Conservation (phyloP, 805 yeast species). For the Candida golubevii region DNA sequence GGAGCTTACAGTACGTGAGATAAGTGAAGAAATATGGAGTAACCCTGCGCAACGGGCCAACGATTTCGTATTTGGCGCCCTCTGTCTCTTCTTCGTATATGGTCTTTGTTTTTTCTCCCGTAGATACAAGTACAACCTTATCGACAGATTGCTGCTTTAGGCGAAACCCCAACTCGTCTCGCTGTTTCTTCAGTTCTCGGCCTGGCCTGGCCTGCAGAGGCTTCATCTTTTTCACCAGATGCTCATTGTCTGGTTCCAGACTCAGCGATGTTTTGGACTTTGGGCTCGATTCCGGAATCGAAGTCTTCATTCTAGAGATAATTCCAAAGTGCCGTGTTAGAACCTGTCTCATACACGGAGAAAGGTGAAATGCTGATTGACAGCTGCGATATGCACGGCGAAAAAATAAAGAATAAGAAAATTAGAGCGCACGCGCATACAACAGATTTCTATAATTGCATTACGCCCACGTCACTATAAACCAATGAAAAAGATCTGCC, state of each 20-base stretch:
- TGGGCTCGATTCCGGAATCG: not conserved
- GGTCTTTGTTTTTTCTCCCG: slow-evolving; percentile 33
- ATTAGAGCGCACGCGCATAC: no score
- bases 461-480: no score
- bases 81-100: slow-evolving; percentile 55
- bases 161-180: slow-evolving; percentile 48
- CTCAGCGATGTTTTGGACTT: not conserved
- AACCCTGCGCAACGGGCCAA: slow-evolving; percentile 64
- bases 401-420: no score
- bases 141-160: slow-evolving; percentile 42
- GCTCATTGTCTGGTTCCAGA: not conserved
- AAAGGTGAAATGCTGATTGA: no score
- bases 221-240: slow-evolving; percentile 2
- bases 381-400: no score
- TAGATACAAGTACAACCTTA: slow-evolving; percentile 38
- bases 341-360: slow-evolving; percentile 1
- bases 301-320: not conserved
- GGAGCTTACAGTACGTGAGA: slow-evolving; percentile 80
- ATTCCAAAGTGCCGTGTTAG: not conserved
- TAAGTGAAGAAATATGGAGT: slow-evolving; percentile 87
- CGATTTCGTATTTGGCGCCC: slow-evolving; percentile 52
- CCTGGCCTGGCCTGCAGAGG: slow-evolving; percentile 1
- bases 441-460: no score
- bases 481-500: no score
- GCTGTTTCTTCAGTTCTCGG: slow-evolving; percentile 17